Conservation (phyloP, 164 flowering plant genomes). For the Nymphaea thermarum region DNA sequence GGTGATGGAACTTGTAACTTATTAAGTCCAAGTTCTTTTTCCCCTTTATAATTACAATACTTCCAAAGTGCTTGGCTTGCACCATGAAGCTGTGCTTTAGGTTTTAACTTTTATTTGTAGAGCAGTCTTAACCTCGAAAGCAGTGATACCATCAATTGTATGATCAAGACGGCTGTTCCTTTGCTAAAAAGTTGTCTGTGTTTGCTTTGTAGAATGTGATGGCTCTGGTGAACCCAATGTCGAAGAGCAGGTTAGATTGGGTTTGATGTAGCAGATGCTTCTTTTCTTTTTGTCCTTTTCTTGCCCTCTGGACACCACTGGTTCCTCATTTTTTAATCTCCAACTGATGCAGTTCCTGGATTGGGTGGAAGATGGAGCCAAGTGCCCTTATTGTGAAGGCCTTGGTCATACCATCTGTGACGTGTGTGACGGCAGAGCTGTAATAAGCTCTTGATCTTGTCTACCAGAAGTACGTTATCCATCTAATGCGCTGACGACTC, state of each 20-base stretch:
- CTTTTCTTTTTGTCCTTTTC: neutral
- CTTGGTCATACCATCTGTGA: conserved; percentile 61
- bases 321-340: neutral
- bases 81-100: too few relatives aligned
- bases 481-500: too few relatives aligned
- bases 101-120: too few relatives aligned
- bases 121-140: too few relatives aligned
- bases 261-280: neutral
- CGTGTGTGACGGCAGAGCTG: conserved; percentile 44
- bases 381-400: conserved; percentile 91
- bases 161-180: neutral
- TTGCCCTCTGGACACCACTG: neutral
- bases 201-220: conserved; percentile 67
- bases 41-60: too few relatives aligned
- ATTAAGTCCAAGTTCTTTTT: too few relatives aligned
- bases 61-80: too few relatives aligned
- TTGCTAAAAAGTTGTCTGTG: neutral
- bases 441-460: neutral
- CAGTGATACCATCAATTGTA: too few relatives aligned
- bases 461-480: too few relatives aligned
- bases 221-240: conserved; percentile 89
- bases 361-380: conserved; percentile 71
- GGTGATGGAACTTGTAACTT: too few relatives aligned
- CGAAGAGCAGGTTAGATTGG: neutral
- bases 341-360: conserved; percentile 72